phyloP scores from a whole-genome alignment of 495 filamentous ascomycete species.

The Aspergillus olivimuriae region DNA sequence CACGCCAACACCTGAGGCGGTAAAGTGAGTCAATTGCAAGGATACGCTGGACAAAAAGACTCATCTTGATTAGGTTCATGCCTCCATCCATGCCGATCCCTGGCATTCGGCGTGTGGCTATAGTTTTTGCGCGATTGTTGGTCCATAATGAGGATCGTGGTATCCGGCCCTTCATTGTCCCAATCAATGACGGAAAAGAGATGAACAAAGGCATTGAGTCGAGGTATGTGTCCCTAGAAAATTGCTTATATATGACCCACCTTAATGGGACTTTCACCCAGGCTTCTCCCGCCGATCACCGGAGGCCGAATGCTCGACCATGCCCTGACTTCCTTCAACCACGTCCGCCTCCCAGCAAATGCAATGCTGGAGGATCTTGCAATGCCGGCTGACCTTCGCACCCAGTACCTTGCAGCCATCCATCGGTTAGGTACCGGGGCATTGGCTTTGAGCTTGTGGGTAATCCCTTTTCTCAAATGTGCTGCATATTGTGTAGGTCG shows the following conservation, averaged over 20 bases:
- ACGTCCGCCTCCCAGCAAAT: constrained; percentile 21
- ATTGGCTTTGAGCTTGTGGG: constrained; percentile 12
- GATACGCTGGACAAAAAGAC: background rate
- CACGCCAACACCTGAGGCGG: constrained; percentile 12
- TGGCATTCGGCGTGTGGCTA: constrained; percentile 21
- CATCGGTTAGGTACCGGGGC: constrained; percentile 21
- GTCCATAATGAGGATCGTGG: constrained; percentile 22
- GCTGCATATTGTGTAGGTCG: constrained; percentile 17
- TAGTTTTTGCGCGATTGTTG: constrained; percentile 30
- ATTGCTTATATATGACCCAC: too few species aligned
- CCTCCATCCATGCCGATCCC: constrained; percentile 23
- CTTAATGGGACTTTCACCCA: too few species aligned
- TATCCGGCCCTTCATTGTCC: constrained; percentile 29
- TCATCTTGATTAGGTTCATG: constrained; percentile 21
- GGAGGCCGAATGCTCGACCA: constrained; percentile 29
- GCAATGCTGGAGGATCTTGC: constrained; percentile 23
- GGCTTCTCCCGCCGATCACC: constrained; percentile 17
- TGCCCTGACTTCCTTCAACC: constrained; percentile 27
- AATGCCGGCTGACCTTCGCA: constrained; percentile 7
- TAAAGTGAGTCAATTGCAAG: constrained; percentile 5
- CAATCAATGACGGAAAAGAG: constrained; percentile 19
- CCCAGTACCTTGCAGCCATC: constrained; percentile 22
- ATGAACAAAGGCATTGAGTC: constrained; percentile 31
- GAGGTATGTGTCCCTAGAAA: too few species aligned
- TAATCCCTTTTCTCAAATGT: constrained; percentile 18